A percentile compares a stretch with the other conserved stretches of the same genome.
These are phyloP conservation scores for Xylariaceae sp. DNA, from an alignment of 2,329 filamentous ascomycete species.

Conservation along the genomic window DNA sequence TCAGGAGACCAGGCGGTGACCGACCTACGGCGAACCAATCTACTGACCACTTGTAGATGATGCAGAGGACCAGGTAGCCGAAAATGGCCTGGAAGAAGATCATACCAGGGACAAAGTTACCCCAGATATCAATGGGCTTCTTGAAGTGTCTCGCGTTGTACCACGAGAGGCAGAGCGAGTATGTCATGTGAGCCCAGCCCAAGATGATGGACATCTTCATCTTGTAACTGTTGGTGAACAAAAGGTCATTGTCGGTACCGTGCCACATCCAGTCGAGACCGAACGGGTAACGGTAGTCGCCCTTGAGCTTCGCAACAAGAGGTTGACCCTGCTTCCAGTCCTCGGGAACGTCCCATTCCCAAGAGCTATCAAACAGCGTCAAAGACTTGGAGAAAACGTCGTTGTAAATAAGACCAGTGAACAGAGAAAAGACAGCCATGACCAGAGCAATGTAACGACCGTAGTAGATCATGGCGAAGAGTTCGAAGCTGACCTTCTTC, in stretches of 20 bases:
- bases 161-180: constrained; percentile 87
- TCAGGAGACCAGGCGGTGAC: constrained; percentile 80
- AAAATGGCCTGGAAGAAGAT: constrained; percentile 99
- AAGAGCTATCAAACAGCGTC: constrained; percentile 82
- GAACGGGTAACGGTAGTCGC: constrained; percentile 83
- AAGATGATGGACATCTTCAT: constrained; percentile 99
- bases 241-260: constrained; percentile 85
- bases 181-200: constrained; percentile 98
- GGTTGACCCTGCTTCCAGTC: constrained; percentile 60
- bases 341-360: constrained; percentile 69
- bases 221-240: constrained; percentile 98
- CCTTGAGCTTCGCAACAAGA: constrained; percentile 62
- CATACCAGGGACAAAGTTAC: constrained; percentile 96
- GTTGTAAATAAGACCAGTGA: constrained; percentile 96
- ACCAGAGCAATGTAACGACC: constrained; percentile 97
- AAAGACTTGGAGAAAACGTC: constrained; percentile 94
- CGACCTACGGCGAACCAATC: constrained; percentile 68
- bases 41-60: constrained; percentile 94
- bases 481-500: constrained; percentile 86
- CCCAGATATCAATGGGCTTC: constrained; percentile 91
- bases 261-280: constrained; percentile 97
- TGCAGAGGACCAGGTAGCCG: constrained; percentile 88
- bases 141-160: constrained; percentile 95
- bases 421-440: constrained; percentile 97
- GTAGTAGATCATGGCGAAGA: constrained; percentile 98